These are phyloP conservation scores for Pseudocercospora fuligena DNA, from an alignment of 2,329 filamentous ascomycete genomes.

Conservation along the genomic window DNA sequence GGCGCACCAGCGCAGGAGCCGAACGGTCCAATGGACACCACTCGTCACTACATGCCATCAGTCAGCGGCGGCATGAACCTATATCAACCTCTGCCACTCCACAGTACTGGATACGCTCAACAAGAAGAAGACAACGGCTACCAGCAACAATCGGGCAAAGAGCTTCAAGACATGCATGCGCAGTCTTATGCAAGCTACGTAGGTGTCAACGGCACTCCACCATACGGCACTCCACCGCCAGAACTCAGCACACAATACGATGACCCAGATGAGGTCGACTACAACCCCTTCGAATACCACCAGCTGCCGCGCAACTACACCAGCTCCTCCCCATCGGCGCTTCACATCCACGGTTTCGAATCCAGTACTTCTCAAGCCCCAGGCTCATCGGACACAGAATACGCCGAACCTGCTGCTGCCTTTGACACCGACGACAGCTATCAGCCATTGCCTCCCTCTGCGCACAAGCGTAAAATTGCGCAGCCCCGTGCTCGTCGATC, in stretches of 20 bases:
- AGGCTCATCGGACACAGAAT: background rate
- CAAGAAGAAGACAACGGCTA: background rate
- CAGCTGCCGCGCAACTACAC: background rate
- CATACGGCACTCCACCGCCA: background rate
- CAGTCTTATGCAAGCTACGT: background rate
- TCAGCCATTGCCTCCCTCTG: constrained; percentile 4
- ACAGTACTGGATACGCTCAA: background rate
- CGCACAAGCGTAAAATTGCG: constrained; percentile 20
- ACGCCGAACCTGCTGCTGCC: background rate
- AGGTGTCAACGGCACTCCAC: constrained; percentile 10
- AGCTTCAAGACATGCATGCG: background rate
- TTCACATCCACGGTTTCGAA: constrained; percentile 1
- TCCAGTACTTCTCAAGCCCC: background rate
- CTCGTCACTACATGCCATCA: constrained; percentile 5
- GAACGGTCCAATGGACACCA: background rate
- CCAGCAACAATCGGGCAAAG: background rate
- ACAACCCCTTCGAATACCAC: background rate
- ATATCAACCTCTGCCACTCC: constrained; percentile 3
- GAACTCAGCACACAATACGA: background rate
- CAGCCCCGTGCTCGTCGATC: constrained; percentile 11
- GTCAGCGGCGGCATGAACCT: background rate
- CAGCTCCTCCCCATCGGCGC: background rate
- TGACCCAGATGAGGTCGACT: background rate
- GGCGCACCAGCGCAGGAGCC: background rate
- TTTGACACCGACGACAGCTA: constrained; percentile 4